These are phyloP conservation scores for Hypoxylon sp. DNA, from an alignment of 2,329 filamentous ascomycete species.

Conservation along the genomic window DNA sequence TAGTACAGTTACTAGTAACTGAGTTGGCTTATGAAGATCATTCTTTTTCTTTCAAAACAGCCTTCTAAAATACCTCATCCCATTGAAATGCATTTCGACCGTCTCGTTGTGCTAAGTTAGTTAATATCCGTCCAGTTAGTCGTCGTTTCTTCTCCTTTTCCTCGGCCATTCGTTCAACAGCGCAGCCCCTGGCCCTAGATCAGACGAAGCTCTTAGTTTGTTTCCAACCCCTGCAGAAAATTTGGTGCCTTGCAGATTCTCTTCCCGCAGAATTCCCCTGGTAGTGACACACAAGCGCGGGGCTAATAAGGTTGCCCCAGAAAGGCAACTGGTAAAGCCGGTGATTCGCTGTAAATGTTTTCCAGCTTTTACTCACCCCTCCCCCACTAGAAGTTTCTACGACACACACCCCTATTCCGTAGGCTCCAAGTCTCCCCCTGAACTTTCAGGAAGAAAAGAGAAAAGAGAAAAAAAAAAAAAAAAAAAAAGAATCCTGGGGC, in stretches of 20 bases:
- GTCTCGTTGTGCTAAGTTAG: neutral
- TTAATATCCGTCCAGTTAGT: neutral
- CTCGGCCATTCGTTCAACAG: neutral
- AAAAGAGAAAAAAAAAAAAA: too few relatives aligned
- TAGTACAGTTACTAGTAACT: neutral
- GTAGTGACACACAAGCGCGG: slow-evolving; percentile 39
- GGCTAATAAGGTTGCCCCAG: slow-evolving; percentile 41
- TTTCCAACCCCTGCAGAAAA: slow-evolving; percentile 46
- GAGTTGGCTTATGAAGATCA: slow-evolving; percentile 11
- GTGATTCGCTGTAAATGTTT: slow-evolving; percentile 39
- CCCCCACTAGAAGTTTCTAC: slow-evolving; percentile 4
- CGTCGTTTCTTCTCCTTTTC: neutral
- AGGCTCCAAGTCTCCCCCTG: slow-evolving; percentile 7
- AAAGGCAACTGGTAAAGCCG: slow-evolving; percentile 35
- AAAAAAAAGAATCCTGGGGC: slow-evolving; percentile 30
- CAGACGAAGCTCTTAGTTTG: slow-evolving; percentile 39
- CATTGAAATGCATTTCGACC: neutral
- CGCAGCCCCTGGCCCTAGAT: slow-evolving; percentile 24
- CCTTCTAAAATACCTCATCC: neutral
- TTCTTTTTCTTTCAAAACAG: neutral
- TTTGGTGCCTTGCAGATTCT: slow-evolving; percentile 48
- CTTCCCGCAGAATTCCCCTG: slow-evolving; percentile 27
- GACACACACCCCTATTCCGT: slow-evolving; percentile 11
- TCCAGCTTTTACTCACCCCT: neutral
- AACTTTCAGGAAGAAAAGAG: too few relatives aligned